A percentile compares a stretch with the other conserved stretches of the same genome.
Conservation (phyloP, 495 filamentous ascomycete species). For the Corynascus novoguineensis region DNA sequence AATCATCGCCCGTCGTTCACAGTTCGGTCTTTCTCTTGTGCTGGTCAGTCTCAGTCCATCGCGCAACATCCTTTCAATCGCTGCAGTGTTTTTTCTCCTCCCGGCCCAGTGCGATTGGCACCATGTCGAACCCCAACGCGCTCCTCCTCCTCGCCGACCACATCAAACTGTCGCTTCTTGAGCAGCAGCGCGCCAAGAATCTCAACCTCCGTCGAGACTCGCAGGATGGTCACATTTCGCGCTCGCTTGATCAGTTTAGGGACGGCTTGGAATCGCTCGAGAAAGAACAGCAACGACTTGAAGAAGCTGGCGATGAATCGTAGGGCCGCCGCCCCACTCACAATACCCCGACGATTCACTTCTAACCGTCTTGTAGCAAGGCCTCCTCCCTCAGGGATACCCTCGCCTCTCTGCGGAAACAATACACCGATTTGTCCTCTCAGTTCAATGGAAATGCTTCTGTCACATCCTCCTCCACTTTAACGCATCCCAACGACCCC, state of each 20-base stretch:
- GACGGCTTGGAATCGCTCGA: conserved; percentile 76
- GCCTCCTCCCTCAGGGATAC: conserved; percentile 42
- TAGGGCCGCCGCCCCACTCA: conserved; percentile 26
- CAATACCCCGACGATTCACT: neutral
- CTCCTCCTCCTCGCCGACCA: conserved; percentile 72
- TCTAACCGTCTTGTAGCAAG: conserved; percentile 32
- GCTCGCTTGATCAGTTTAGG: conserved; percentile 77
- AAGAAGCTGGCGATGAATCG: conserved; percentile 55
- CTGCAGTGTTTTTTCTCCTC: neutral
- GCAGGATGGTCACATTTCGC: conserved; percentile 83
- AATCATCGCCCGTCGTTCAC: neutral
- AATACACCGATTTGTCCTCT: conserved; percentile 53
- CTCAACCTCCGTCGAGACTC: conserved; percentile 73
- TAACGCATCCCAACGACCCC: conserved; percentile 62
- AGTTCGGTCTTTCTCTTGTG: neutral
- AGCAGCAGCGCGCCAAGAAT: conserved; percentile 83
- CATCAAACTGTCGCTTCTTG: conserved; percentile 73
- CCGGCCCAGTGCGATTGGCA: conserved; percentile 1
- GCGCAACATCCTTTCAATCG: neutral
- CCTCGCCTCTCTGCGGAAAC: conserved; percentile 49
- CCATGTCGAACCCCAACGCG: conserved; percentile 55
- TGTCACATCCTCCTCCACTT: conserved; percentile 41
- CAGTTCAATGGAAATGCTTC: conserved; percentile 58
- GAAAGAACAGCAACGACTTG: conserved; percentile 56
- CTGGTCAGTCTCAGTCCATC: neutral